Evolutionary conservation across 345 rosid genomes (phyloP), one percentile per base, ranked within the genome.

Genomic region (Populus nigra): DNA sequence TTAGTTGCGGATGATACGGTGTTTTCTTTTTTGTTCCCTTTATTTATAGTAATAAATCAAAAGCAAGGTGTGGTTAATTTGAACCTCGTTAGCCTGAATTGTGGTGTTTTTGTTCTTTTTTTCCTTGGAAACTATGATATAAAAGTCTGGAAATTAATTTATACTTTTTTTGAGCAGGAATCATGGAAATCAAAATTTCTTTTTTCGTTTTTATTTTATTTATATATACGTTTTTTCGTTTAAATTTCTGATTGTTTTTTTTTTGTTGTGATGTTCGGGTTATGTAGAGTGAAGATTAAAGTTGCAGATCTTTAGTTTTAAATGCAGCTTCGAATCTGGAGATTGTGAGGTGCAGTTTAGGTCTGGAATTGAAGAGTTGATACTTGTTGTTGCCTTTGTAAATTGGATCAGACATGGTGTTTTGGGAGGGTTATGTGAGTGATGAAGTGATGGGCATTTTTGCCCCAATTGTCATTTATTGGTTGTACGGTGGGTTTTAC

Each of bases 401-500:
- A 47, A 72, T 57, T 66, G 76, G 67, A 66, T 76, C 47, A 78
- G 69, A 6, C 55, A 91, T 91, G 96, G 92, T 88, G 80, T 86
- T 91, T 66, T 91, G 96, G 96, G 96, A 91, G 76, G 88, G 88
- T 20, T 89, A 89, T 59, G 83, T 81, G 75, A 91, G 88, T 76
- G 96, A 91, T 65, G 93, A 89, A 78, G 80, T 89, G 77, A 89
- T 91, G 93, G 93, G 93, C 62, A 91, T 90, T 6, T 84, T 91
- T 80, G 96, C 92, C 63, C 96, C 93, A 12, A 84, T 90, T 67
- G 86, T 87, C 65, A 86, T 91, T 55, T 89, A 91, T 79, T 91
- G 93, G 96, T 63, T 91, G 62, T 89, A 88, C 43, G 92, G 92
- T 5, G 93, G 96, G 41, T 75, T 88, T 73, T 91, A 91, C 80